Evolutionary conservation across 768 basidiomycete genomes (phyloP).

Genomic region (Ramaria sp.): DNA sequence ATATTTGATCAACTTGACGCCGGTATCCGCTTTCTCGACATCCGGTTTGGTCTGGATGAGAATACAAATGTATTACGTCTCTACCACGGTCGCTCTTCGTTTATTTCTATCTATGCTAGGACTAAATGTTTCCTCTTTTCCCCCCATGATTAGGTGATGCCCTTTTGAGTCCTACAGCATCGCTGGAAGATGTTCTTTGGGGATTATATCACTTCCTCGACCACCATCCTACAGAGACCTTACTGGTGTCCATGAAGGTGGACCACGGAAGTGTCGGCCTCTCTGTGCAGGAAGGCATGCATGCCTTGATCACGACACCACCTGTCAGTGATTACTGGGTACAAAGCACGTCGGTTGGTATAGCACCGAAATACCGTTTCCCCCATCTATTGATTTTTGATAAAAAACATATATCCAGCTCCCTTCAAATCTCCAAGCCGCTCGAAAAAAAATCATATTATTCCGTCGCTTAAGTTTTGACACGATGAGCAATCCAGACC

Average conservation of each 20-base stretch:
- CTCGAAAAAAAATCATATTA: constrained; percentile 40
- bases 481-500: constrained; percentile 16
- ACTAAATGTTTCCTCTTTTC: background rate
- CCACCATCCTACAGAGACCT: constrained; percentile 38
- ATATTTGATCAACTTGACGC: constrained; percentile 15
- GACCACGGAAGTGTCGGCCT: constrained; percentile 37
- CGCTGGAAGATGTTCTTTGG: constrained; percentile 38
- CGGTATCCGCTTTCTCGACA: constrained; percentile 16
- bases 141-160: constrained; percentile 16
- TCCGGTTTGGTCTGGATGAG: constrained; percentile 12
- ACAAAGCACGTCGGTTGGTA: constrained; percentile 25
- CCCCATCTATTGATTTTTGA: background rate
- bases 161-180: constrained; percentile 33
- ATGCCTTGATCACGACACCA: constrained; percentile 30
- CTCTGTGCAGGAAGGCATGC: constrained; percentile 27
- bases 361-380: constrained; percentile 18
- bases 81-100: constrained; percentile 12
- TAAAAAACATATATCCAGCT: background rate
- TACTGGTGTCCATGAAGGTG: constrained; percentile 39
- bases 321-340: constrained; percentile 35
- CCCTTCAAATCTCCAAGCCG: constrained; percentile 32
- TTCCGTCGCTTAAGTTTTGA: constrained; percentile 40
- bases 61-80: constrained; percentile 11
- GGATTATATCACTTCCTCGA: constrained; percentile 42
- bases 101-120: background rate